phyloP scores from a whole-genome alignment of 1,284 basidiomycete species.

The Pascua sp. region DNA sequence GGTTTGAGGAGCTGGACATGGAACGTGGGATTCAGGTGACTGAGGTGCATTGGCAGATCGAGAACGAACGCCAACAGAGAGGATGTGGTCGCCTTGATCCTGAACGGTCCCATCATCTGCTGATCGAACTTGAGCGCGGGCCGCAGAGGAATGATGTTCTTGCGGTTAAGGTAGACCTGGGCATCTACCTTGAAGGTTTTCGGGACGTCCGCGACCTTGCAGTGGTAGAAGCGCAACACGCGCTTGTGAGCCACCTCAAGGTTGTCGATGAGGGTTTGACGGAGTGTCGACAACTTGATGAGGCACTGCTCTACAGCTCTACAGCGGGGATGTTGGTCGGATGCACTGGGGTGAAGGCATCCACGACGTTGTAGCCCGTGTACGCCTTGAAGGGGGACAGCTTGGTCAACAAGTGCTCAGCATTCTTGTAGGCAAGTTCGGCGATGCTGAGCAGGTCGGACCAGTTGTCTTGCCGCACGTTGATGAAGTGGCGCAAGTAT shows the following conservation, averaged over 20 bases:
- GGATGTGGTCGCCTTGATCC: conserved; percentile 4
- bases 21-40: conserved; percentile 52
- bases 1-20: conserved; percentile 46
- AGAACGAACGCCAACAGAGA: conserved; percentile 27
- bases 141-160: conserved; percentile 47
- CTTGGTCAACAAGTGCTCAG: conserved; percentile 27
- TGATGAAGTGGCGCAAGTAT: conserved; percentile 29
- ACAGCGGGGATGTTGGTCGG: too few relatives aligned
- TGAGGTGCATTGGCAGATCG: conserved; percentile 38
- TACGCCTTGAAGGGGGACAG: conserved; percentile 38
- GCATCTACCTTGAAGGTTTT: conserved; percentile 30
- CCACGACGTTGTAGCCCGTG: conserved; percentile 47
- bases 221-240: not conserved
- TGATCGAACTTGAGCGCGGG: conserved; percentile 50
- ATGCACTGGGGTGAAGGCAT: too few relatives aligned
- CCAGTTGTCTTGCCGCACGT: conserved; percentile 53
- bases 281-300: too few relatives aligned
- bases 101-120: conserved; percentile 48
- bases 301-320: too few relatives aligned
- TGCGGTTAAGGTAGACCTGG: conserved; percentile 45
- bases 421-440: conserved; percentile 55
- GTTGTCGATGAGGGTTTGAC: not conserved
- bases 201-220: not conserved
- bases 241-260: not conserved
- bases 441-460: conserved; percentile 48